Percentiles rank a stretch among this genome's conserved stretches.
phyloP scores from a whole-genome alignment of 2,329 filamentous ascomycete species.

The Pestalotiopsis sp. region DNA sequence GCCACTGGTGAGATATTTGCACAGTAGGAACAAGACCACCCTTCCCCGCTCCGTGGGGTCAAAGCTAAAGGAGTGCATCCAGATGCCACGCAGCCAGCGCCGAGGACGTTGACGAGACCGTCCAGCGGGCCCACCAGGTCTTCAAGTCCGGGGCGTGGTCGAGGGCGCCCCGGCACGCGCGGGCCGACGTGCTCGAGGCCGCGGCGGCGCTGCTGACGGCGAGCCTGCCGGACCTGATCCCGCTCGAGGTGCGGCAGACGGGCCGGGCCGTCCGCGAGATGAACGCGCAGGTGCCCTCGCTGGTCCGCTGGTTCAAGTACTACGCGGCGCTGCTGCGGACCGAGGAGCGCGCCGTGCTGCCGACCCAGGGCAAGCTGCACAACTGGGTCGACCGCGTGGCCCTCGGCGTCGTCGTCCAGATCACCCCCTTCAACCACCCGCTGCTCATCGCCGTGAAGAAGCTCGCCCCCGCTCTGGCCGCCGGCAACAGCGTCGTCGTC shows the following conservation, averaged over 20 bases:
- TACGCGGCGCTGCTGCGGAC: slow-evolving; percentile 70
- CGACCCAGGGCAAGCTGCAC: slow-evolving; percentile 63
- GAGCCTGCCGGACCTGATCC: slow-evolving; percentile 58
- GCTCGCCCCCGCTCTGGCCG: slow-evolving; percentile 61
- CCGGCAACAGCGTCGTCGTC: slow-evolving; percentile 61
- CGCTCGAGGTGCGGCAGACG: slow-evolving; percentile 68
- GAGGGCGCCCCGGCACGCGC: slow-evolving; percentile 54
- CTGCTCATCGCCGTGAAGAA: slow-evolving; percentile 63
- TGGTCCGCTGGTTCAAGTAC: slow-evolving; percentile 73
- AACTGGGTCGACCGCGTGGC: slow-evolving; percentile 59
- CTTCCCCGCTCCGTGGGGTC: not conserved
- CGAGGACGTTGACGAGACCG: slow-evolving; percentile 43
- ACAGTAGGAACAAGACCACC: slow-evolving; percentile 33
- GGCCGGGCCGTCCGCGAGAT: slow-evolving; percentile 72
- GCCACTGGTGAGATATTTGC: slow-evolving; percentile 55
- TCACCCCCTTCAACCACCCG: slow-evolving; percentile 63
- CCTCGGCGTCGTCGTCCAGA: slow-evolving; percentile 59
- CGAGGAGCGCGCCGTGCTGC: slow-evolving; percentile 67
- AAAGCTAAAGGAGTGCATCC: not conserved
- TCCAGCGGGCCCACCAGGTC: slow-evolving; percentile 43
- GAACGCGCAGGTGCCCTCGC: slow-evolving; percentile 67
- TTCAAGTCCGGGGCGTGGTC: slow-evolving; percentile 61
- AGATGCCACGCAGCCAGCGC: slow-evolving; percentile 52
- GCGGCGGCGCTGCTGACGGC: slow-evolving; percentile 57
- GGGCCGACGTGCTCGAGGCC: slow-evolving; percentile 65